These are phyloP conservation scores for Tuber calosporum DNA, from an alignment of 495 filamentous ascomycete genomes.

Conservation along the genomic window DNA sequence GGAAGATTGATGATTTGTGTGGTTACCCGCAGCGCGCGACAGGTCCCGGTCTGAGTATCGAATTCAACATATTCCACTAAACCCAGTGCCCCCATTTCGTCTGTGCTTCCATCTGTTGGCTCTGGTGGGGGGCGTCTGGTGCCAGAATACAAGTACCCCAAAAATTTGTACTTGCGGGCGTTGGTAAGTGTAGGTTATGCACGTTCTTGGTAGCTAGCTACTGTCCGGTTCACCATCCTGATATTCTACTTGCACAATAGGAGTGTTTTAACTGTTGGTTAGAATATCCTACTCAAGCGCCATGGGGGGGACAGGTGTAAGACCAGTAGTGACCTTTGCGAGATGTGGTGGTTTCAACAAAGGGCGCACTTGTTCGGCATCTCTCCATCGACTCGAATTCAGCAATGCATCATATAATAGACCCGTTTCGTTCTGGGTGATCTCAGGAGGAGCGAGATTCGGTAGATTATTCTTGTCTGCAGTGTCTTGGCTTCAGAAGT, in stretches of 20 bases:
- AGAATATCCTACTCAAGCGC: background rate
- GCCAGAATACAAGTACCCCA: background rate
- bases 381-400: background rate
- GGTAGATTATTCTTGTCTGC: background rate
- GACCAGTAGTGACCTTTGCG: background rate
- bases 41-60: background rate
- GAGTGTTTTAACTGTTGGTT: background rate
- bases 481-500: background rate
- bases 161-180: background rate
- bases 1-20: slow-evolving; percentile 3
- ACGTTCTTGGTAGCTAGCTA: background rate
- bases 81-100: background rate
- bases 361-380: background rate
- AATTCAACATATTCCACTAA: background rate
- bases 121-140: background rate
- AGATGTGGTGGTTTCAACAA: background rate
- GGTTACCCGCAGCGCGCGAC: background rate
- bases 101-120: background rate
- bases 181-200: background rate
- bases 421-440: background rate
- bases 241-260: background rate
- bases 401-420: background rate
- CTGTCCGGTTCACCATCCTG: background rate
- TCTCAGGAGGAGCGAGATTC: background rate
- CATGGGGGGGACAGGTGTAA: background rate